Conservation (phyloP, 78 protist genomes). For the Tieghemostelium lacteum region DNA sequence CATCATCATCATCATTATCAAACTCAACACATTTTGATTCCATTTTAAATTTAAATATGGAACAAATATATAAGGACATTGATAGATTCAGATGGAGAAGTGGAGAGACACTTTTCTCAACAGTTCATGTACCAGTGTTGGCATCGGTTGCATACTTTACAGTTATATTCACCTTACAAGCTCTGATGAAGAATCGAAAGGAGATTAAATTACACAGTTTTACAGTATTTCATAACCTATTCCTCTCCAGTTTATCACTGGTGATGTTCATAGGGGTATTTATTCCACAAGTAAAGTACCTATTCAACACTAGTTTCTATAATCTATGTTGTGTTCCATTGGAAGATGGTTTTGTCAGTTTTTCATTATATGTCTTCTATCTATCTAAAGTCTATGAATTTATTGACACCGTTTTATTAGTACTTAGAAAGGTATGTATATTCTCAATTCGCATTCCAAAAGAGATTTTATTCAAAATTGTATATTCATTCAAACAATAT, state of each 20-base stretch:
- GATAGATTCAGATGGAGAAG: constrained; percentile 15
- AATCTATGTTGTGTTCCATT: constrained; percentile 8
- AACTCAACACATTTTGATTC: no score
- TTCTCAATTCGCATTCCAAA: background rate
- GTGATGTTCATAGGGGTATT: constrained; percentile 68
- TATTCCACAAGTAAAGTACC: background rate
- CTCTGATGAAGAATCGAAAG: constrained; percentile 61
- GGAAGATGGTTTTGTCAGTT: constrained; percentile 22
- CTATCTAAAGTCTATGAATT: constrained; percentile 87
- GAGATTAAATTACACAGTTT: constrained; percentile 59
- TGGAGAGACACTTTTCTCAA: constrained; percentile 53
- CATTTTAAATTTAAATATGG: no score
- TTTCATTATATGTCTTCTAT: constrained; percentile 75
- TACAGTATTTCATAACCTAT: constrained; percentile 59
- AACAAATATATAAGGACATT: no score
- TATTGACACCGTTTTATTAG: constrained; percentile 83
- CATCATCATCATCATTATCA: no score
- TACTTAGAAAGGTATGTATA: constrained; percentile 79
- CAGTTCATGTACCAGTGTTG: constrained; percentile 10
- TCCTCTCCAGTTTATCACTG: constrained; percentile 60
- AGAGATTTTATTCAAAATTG: constrained; percentile 51
- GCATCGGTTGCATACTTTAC: constrained; percentile 28
- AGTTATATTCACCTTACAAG: constrained; percentile 17
- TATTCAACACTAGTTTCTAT: constrained; percentile 14
- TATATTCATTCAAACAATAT: constrained; percentile 9